Conservation (phyloP, 306 rosid species). For the Lablab purpureus region DNA sequence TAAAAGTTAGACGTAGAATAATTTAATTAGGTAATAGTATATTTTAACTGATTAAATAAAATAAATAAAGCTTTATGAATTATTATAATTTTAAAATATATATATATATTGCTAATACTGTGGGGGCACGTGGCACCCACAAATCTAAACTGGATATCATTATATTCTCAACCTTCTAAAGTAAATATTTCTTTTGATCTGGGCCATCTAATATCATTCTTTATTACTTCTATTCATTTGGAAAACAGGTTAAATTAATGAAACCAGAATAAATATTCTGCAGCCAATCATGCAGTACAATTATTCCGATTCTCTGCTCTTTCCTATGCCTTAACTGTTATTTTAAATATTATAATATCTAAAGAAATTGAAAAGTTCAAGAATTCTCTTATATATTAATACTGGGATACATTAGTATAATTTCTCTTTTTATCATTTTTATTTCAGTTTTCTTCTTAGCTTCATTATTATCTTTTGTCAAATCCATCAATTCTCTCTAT, state of each 20-base stretch:
- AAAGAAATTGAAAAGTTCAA: background rate
- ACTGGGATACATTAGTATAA: too few species aligned
- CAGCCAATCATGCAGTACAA: slow-evolving; percentile 48
- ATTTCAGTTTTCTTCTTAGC: too few species aligned
- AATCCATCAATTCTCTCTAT: too few species aligned
- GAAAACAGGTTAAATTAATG: slow-evolving; percentile 31
- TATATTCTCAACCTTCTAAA: slow-evolving; percentile 57
- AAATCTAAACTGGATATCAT: slow-evolving; percentile 51
- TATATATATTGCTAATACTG: background rate
- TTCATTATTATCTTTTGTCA: too few species aligned
- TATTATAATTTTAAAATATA: too few species aligned
- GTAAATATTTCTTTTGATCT: slow-evolving; percentile 38
- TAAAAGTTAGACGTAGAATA: too few species aligned
- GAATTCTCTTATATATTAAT: background rate
- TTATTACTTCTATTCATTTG: slow-evolving; percentile 33
- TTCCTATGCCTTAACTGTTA: slow-evolving; percentile 1
- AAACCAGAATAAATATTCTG: slow-evolving; percentile 36
- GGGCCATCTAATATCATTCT: slow-evolving; percentile 43
- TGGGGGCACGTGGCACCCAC: slow-evolving; percentile 39
- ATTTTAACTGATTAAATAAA: too few species aligned
- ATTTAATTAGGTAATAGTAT: too few species aligned
- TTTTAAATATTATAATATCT: background rate
- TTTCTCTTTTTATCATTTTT: too few species aligned
- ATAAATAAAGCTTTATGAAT: too few species aligned
- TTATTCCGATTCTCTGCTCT: slow-evolving; percentile 25